A percentile compares a stretch with the other conserved stretches of the same genome.
phyloP scores from a whole-genome alignment of 345 rosid species.

The Lepidium africanum region DNA sequence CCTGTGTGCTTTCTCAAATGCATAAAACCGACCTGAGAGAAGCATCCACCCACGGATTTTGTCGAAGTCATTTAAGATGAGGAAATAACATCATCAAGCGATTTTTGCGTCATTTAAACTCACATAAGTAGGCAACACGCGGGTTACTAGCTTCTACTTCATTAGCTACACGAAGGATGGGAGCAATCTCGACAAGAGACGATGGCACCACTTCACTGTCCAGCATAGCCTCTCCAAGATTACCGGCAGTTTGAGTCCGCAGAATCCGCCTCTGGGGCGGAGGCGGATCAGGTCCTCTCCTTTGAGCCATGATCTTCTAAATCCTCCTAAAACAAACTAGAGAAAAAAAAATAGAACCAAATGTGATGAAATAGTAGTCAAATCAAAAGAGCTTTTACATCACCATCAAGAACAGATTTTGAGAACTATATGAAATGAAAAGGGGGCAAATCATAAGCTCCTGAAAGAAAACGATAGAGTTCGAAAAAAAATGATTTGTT shows the following conservation, averaged over 20 bases:
- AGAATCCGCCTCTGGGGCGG: constrained; percentile 41
- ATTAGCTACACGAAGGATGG: constrained; percentile 57
- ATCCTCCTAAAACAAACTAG: background rate
- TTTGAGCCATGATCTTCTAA: constrained; percentile 34
- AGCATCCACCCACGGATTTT: background rate
- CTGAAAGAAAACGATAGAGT: background rate
- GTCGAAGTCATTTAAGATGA: background rate
- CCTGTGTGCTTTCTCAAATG: constrained; percentile 74
- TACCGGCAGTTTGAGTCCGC: constrained; percentile 58
- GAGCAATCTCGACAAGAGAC: constrained; percentile 52
- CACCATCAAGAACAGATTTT: background rate
- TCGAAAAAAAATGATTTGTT: background rate
- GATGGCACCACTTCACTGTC: constrained; percentile 61
- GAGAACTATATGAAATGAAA: background rate
- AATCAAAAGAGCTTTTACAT: background rate
- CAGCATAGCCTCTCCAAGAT: constrained; percentile 46
- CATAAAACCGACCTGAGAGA: constrained; percentile 64
- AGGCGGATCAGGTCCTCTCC: constrained; percentile 37
- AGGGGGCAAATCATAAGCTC: background rate
- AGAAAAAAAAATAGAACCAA: background rate
- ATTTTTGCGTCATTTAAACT: background rate
- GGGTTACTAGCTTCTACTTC: constrained; percentile 49
- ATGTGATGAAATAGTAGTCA: background rate
- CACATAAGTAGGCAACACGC: constrained; percentile 56
- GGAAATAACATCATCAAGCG: background rate